These are phyloP conservation scores for Gryganskiella cystojenkinii DNA, from an alignment of 192 early-diverging fungal species.

Conservation along the genomic window DNA sequence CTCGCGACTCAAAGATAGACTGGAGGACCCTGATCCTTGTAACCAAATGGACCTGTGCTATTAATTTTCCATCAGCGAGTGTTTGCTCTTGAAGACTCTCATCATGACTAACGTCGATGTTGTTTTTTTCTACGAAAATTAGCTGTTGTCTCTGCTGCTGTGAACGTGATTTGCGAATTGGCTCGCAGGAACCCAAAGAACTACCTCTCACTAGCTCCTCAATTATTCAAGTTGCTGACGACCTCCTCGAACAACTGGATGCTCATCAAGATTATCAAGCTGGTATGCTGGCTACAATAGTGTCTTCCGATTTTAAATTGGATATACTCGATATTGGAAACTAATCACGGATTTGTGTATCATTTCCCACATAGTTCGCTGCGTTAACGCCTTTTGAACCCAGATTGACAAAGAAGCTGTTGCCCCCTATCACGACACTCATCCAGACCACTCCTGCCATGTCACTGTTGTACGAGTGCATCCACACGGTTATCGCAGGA, in stretches of 20 bases:
- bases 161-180: slow-evolving; percentile 97
- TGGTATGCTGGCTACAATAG: too few relatives aligned
- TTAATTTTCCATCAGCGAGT: neutral
- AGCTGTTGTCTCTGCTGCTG: slow-evolving; percentile 92
- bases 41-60: slow-evolving; percentile 8
- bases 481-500: slow-evolving; percentile 92
- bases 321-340: neutral
- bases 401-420: slow-evolving; percentile 89
- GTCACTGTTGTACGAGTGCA: slow-evolving; percentile 98
- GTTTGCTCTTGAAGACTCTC: slow-evolving; percentile 14
- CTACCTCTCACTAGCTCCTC: slow-evolving; percentile 94
- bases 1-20: slow-evolving; percentile 83
- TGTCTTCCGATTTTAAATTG: too few relatives aligned
- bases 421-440: slow-evolving; percentile 83
- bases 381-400: slow-evolving; percentile 93
- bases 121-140: slow-evolving; percentile 13
- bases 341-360: neutral
- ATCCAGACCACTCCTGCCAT: slow-evolving; percentile 92
- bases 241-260: slow-evolving; percentile 98
- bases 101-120: too few relatives aligned
- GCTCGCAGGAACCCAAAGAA: slow-evolving; percentile 91
- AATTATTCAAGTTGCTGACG: slow-evolving; percentile 91
- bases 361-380: slow-evolving; percentile 73
- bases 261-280: slow-evolving; percentile 99
- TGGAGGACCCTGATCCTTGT: slow-evolving; percentile 95